Evolutionary conservation across 768 basidiomycete species (phyloP).

Genomic region (Guyanaporus albipodus): DNA sequence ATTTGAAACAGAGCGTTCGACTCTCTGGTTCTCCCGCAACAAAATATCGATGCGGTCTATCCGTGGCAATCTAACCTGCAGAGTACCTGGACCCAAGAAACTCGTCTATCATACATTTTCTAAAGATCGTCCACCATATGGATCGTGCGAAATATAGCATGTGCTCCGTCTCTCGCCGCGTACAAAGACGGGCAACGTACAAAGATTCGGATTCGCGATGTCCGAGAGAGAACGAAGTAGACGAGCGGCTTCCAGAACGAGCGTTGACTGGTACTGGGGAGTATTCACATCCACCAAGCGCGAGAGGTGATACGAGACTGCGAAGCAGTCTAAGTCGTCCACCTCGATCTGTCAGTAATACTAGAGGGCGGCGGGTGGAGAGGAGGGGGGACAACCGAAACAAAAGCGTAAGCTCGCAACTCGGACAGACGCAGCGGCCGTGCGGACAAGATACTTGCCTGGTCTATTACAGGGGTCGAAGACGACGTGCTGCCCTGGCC

Average conservation of each 20-base stretch:
- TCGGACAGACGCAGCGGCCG: too few species aligned
- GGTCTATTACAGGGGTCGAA: conserved; percentile 23
- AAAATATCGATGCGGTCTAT: neutral
- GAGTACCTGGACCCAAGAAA: neutral
- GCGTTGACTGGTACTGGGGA: neutral
- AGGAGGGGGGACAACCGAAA: too few species aligned
- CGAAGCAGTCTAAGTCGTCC: conserved; percentile 2
- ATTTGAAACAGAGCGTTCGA: too few species aligned
- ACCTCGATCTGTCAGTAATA: conserved; percentile 20
- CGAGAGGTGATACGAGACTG: conserved; percentile 4
- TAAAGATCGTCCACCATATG: neutral
- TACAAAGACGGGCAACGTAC: neutral
- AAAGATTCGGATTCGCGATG: too few species aligned
- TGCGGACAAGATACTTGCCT: conserved; percentile 11
- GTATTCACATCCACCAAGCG: neutral
- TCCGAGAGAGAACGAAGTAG: neutral
- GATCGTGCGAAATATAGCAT: neutral
- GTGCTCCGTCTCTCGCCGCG: neutral
- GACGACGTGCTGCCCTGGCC: conserved; percentile 20
- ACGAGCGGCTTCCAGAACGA: neutral
- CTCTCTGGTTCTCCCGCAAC: neutral
- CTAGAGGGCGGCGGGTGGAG: conserved; percentile 4
- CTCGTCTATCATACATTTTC: neutral
- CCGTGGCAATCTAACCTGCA: neutral
- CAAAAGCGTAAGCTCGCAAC: too few species aligned